Evolutionary conservation across 2,329 filamentous ascomycete genomes (phyloP).

Genomic region (Acrocalymma vagum): DNA sequence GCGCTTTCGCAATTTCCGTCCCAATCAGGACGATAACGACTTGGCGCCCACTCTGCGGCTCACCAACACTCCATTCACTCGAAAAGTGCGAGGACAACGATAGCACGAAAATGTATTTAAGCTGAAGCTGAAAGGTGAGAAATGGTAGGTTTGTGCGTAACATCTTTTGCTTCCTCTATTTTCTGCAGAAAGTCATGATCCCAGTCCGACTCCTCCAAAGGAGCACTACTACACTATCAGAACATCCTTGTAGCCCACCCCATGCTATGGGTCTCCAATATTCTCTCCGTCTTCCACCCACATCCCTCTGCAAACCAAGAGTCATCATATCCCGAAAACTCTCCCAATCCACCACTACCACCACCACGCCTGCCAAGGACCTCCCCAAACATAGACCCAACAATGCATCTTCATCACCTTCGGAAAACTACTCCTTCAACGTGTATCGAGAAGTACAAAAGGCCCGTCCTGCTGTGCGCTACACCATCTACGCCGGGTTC

Average conservation of each 20-base stretch:
- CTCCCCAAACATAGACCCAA: neutral
- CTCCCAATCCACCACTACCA: neutral
- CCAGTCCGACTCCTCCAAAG: too few relatives aligned
- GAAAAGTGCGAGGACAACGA: conserved; percentile 1
- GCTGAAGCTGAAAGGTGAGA: neutral
- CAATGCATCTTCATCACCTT: conserved; percentile 8
- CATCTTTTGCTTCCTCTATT: too few relatives aligned
- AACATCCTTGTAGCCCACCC: too few relatives aligned
- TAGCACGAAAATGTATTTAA: neutral
- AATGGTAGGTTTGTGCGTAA: too few relatives aligned
- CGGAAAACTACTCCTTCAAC: conserved; percentile 22
- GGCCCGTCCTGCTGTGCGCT: conserved; percentile 23
- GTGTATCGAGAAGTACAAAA: conserved; percentile 24
- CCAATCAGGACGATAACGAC: conserved; percentile 24
- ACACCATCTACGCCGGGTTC: conserved; percentile 34
- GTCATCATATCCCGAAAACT: too few relatives aligned
- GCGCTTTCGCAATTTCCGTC: conserved; percentile 31
- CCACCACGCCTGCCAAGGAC: conserved; percentile 1
- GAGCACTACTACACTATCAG: too few relatives aligned
- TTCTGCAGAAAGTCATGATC: too few relatives aligned
- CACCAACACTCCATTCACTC: neutral
- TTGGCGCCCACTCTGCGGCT: conserved; percentile 23
- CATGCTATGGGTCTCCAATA: too few relatives aligned
- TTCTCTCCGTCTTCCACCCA: too few relatives aligned
- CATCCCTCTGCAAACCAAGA: neutral